A percentile compares a stretch with the other conserved stretches of the same genome.
phyloP scores from a whole-genome alignment of 768 basidiomycete species.

The Russula virescens region DNA sequence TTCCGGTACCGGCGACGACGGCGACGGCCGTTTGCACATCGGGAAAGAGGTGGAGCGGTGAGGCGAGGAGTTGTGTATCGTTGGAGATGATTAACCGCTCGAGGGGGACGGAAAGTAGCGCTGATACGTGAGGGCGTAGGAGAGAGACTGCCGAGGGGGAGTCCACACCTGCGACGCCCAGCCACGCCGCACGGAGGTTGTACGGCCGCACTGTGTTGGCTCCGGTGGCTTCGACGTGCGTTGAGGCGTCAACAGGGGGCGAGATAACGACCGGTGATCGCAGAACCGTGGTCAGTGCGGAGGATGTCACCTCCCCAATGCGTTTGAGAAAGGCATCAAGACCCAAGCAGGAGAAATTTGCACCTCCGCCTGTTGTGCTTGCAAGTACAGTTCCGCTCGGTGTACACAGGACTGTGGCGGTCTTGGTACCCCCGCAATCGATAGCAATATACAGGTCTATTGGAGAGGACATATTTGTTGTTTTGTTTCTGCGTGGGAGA shows the following conservation, averaged over 20 bases:
- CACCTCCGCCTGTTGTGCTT: slow-evolving; percentile 67
- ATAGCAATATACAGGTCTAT: slow-evolving; percentile 60
- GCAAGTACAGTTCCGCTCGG: slow-evolving; percentile 54
- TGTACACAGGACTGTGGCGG: slow-evolving; percentile 65
- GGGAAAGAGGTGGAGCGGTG: slow-evolving; percentile 58
- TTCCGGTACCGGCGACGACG: slow-evolving; percentile 79
- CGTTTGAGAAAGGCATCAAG: slow-evolving; percentile 51
- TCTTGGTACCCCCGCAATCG: slow-evolving; percentile 89
- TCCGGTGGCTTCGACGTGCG: slow-evolving; percentile 1
- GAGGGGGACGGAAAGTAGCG: slow-evolving; percentile 51
- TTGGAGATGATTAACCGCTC: slow-evolving; percentile 61
- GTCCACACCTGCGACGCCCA: slow-evolving; percentile 80
- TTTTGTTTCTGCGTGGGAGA: background rate
- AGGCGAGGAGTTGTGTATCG: slow-evolving; percentile 80
- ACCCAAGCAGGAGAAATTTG: slow-evolving; percentile 80
- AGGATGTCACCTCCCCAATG: slow-evolving; percentile 45
- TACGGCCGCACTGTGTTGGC: slow-evolving; percentile 7
- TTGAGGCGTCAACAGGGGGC: slow-evolving; percentile 9
- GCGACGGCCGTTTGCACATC: slow-evolving; percentile 61
- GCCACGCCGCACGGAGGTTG: slow-evolving; percentile 69
- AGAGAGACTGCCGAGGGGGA: slow-evolving; percentile 55
- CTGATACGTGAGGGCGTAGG: slow-evolving; percentile 49
- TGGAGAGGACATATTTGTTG: slow-evolving; percentile 38
- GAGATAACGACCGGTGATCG: background rate
- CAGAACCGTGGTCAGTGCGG: slow-evolving; percentile 39